Evolutionary conservation across 2,329 filamentous ascomycete genomes (phyloP).

Genomic region (Pestalotiopsis sp.): DNA sequence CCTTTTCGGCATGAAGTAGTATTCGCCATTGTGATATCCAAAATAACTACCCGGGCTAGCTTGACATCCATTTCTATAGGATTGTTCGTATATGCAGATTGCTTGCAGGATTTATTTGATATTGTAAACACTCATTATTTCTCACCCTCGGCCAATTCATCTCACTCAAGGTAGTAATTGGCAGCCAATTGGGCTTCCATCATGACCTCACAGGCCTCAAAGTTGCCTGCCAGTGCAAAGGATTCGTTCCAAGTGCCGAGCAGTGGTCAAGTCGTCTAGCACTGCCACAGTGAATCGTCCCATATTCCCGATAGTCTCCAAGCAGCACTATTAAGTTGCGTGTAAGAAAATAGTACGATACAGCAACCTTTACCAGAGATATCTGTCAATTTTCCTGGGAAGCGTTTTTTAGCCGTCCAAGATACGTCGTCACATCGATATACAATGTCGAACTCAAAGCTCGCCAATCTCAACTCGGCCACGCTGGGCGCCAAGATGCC

Average conservation of each 20-base stretch:
- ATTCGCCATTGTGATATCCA: background rate
- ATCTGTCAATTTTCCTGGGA: background rate
- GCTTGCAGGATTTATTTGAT: background rate
- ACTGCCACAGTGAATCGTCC: background rate
- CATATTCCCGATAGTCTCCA: background rate
- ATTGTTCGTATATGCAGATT: background rate
- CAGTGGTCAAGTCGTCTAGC: background rate
- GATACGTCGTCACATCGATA: background rate
- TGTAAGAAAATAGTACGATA: background rate
- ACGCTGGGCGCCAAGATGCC: conserved; percentile 28
- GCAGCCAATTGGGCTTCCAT: background rate
- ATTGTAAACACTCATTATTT: background rate
- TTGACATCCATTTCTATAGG: too few species aligned
- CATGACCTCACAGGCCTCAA: background rate
- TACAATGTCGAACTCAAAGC: conserved; percentile 12
- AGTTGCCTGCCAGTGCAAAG: background rate
- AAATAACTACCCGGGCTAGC: too few species aligned
- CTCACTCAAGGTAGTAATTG: background rate
- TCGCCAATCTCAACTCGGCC: conserved; percentile 29
- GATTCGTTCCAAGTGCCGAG: background rate
- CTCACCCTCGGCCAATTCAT: background rate
- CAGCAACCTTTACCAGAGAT: background rate
- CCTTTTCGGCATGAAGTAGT: background rate
- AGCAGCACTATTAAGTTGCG: background rate
- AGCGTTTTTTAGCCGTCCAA: background rate